Conservation (phyloP, 2,329 filamentous ascomycete species). For the Fusarium avenaceum region DNA sequence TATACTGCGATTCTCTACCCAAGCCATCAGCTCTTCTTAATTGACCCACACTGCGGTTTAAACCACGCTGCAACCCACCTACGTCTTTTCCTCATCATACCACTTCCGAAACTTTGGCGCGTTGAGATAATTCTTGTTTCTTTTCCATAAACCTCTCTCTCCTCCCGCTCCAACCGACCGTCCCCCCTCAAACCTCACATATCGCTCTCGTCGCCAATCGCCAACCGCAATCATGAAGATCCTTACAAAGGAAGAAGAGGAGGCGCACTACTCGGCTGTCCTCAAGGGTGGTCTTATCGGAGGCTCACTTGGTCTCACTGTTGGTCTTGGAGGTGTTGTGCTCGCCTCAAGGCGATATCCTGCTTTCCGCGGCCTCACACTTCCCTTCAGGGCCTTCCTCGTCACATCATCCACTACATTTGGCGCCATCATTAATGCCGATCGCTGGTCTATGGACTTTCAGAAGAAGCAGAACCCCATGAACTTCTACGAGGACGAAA, state of each 20-base stretch:
- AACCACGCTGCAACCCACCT: constrained; percentile 41
- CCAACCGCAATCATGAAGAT: constrained; percentile 81
- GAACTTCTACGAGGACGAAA: constrained; percentile 74
- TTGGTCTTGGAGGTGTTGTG: constrained; percentile 77
- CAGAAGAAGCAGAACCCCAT: constrained; percentile 78
- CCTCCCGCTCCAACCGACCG: neutral
- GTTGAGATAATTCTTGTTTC: constrained; percentile 8
- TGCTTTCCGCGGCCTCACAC: constrained; percentile 82
- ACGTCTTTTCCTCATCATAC: constrained; percentile 37
- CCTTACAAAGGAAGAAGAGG: constrained; percentile 92
- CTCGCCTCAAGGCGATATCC: constrained; percentile 78
- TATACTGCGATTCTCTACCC: constrained; percentile 1
- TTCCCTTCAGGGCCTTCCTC: constrained; percentile 93
- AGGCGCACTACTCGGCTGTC: constrained; percentile 84
- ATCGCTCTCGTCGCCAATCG: constrained; percentile 32
- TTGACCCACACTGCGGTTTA: constrained; percentile 42
- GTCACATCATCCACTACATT: constrained; percentile 87
- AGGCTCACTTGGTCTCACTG: constrained; percentile 74
- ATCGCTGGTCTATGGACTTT: constrained; percentile 75
- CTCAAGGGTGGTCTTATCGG: constrained; percentile 84
- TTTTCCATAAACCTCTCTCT: constrained; percentile 12
- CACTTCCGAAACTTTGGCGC: constrained; percentile 26
- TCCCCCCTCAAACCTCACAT: neutral
- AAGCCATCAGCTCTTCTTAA: constrained; percentile 3
- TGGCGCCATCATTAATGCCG: constrained; percentile 87